Conservation (phyloP, 331 rosid species). For the Telfairia occidentalis region DNA sequence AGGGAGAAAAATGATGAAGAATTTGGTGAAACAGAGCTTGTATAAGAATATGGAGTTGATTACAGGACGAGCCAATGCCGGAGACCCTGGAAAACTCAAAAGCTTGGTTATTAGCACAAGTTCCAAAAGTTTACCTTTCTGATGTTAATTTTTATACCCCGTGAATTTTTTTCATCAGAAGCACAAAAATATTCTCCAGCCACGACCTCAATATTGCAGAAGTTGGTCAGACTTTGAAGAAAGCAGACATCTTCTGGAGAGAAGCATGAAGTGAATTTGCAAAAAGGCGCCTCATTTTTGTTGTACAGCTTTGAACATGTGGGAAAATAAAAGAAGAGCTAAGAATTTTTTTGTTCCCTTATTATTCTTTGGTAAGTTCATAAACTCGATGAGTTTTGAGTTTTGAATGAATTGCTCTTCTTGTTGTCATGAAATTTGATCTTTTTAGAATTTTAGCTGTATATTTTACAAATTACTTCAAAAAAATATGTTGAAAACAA, state of each 20-base stretch:
- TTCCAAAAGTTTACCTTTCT: conserved; percentile 88
- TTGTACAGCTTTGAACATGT: conserved; percentile 9
- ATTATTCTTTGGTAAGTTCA: conserved; percentile 3
- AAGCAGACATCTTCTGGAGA: neutral
- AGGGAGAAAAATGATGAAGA: conserved; percentile 86
- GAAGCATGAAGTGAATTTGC: neutral
- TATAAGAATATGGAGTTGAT: conserved; percentile 73
- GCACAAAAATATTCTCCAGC: neutral
- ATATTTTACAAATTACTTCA: neutral
- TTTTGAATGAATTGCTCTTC: neutral
- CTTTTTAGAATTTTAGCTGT: neutral
- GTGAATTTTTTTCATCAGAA: neutral
- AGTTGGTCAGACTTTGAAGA: neutral
- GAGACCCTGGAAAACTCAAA: conserved; percentile 49
- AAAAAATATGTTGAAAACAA: neutral
- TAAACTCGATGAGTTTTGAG: neutral
- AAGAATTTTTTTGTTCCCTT: neutral
- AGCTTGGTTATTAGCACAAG: conserved; percentile 70
- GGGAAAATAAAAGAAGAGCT: conserved; percentile 3
- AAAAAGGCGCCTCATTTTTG: neutral
- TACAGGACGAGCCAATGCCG: conserved; percentile 61
- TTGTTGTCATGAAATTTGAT: neutral
- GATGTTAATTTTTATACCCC: conserved; percentile 7
- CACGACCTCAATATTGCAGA: neutral
- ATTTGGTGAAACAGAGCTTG: conserved; percentile 75